Conservation (phyloP, 2,329 filamentous ascomycete genomes). For the Stagonosporopsis tanaceti region DNA sequence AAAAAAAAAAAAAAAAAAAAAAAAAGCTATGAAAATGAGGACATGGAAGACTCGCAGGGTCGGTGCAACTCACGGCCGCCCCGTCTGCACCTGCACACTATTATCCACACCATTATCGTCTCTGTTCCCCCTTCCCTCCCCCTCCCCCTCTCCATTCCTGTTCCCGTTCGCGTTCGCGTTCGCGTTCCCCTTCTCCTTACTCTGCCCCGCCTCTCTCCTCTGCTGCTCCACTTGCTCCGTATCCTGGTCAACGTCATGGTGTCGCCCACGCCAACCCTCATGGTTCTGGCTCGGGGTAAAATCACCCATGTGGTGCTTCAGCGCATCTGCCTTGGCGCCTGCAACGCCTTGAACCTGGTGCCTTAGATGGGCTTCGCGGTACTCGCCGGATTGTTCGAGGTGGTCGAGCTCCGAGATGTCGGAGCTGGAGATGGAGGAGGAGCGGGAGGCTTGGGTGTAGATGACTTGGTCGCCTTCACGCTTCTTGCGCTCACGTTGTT, state of each 20-base stretch:
- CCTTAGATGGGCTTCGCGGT: slow-evolving; percentile 35
- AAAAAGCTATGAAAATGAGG: not conserved
- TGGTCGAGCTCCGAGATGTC: slow-evolving; percentile 66
- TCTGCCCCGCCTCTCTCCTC: slow-evolving; percentile 15
- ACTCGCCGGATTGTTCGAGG: slow-evolving; percentile 35
- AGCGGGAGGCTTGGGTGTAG: slow-evolving; percentile 61
- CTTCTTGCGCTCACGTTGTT: slow-evolving; percentile 79
- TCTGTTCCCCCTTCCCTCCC: not conserved
- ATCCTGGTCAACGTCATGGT: slow-evolving; percentile 27
- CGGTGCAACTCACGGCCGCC: not conserved
- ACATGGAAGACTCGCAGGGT: too few relatives aligned
- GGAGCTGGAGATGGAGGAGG: slow-evolving; percentile 60
- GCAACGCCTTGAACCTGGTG: slow-evolving; percentile 42
- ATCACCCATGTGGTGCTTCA: slow-evolving; percentile 38
- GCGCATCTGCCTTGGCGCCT: slow-evolving; percentile 29
- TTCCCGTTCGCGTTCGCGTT: not conserved
- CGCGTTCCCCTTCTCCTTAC: not conserved
- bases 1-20: too few relatives aligned
- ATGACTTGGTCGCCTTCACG: slow-evolving; percentile 60
- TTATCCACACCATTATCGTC: not conserved
- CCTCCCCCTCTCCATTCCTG: too few relatives aligned
- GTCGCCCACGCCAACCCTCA: slow-evolving; percentile 34
- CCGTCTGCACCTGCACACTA: not conserved
- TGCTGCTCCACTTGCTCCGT: slow-evolving; percentile 21
- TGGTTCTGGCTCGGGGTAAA: slow-evolving; percentile 32